Base-by-base conservation (phyloP, 2,329 filamentous ascomycete species). In the Calonectria multiphialidica region DNA sequence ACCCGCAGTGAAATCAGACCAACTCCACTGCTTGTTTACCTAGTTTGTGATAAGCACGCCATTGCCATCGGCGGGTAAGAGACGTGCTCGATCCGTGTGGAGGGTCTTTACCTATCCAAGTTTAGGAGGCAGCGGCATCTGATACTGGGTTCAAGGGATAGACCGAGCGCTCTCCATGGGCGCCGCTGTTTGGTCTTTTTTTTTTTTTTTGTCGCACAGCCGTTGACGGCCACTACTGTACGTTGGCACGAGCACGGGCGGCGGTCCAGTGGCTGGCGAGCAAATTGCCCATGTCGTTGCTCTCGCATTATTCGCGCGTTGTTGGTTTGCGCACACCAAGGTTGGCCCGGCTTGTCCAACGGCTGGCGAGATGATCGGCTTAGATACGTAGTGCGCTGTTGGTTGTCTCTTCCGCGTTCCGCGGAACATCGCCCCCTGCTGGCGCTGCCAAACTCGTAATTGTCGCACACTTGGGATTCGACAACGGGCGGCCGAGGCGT, bases 81-180 rank as follows among this genome's bases (percentile, higher is more conserved):
- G 49, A 64, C 67, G 28, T 71, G 70, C 49, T 70, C 72, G 77
- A 79, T 78, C 77, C 77, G 77, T 72, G 76, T 71, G 72, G 75
- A 78, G 64, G 45, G 65, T 30, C 73, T 65, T 74, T 74, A 40
- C 76, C 64, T 47, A 70, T 66, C 64, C 30, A 47, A 70, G 76
- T 68, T 65, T 77, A 77, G 70, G 67, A 70, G 59, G 49, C 25
- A 42, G 44, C 63, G 65, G 72, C 50, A 76, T 66, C 57, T 70
- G 40, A 59, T 65, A 59, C 72, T 42, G 50, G 70, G 57, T 55
- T 45, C 45, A 37, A 50, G 62, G 40, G 15, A 42, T 28, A 66
- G 42, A 61, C 53, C 62, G 44, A 66, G 68, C 62, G 44, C 61
- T 21, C 61, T 21, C 28, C n/a, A 50, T 55, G 12, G 18, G 57